Evolutionary conservation across 1,284 basidiomycete genomes (phyloP).

Genomic region (Tilletia setariae): DNA sequence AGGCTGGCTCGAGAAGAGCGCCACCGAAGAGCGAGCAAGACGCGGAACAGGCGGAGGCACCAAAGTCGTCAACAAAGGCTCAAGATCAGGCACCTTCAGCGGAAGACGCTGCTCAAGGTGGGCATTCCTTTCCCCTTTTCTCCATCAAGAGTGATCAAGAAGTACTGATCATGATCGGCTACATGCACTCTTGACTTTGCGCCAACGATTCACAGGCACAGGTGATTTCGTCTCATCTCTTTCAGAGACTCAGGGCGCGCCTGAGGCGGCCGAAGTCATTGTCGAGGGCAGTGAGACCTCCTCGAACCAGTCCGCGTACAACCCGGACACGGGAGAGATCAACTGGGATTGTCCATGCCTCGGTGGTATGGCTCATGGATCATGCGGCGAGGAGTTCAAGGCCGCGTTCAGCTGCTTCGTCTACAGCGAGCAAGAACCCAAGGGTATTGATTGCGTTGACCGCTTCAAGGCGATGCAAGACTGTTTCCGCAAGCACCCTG

Average conservation of each 20-base stretch:
- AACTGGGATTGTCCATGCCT: conserved; percentile 66
- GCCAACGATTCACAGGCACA: no score
- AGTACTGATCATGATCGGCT: no score
- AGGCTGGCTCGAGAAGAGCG: neutral
- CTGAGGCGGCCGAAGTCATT: conserved; percentile 34
- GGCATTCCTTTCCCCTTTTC: neutral
- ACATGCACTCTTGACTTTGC: no score
- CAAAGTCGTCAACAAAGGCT: neutral
- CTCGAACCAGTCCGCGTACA: conserved; percentile 60
- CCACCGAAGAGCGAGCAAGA: neutral
- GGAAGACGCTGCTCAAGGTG: neutral
- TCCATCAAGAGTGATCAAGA: neutral
- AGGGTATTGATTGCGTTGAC: conserved; percentile 96
- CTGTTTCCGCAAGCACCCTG: conserved; percentile 93
- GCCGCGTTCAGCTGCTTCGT: conserved; percentile 97
- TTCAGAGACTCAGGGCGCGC: conserved; percentile 24
- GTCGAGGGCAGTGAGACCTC: conserved; percentile 22
- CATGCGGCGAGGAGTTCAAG: conserved; percentile 89
- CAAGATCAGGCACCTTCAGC: neutral
- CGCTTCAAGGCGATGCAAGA: conserved; percentile 97
- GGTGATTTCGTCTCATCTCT: neutral
- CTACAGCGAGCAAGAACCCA: conserved; percentile 88
- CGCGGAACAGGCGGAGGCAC: neutral
- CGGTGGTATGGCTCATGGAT: conserved; percentile 96
- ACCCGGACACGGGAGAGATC: conserved; percentile 78